phyloP scores from a whole-genome alignment of 1,284 basidiomycete genomes.

The Porodaedalea pini region DNA sequence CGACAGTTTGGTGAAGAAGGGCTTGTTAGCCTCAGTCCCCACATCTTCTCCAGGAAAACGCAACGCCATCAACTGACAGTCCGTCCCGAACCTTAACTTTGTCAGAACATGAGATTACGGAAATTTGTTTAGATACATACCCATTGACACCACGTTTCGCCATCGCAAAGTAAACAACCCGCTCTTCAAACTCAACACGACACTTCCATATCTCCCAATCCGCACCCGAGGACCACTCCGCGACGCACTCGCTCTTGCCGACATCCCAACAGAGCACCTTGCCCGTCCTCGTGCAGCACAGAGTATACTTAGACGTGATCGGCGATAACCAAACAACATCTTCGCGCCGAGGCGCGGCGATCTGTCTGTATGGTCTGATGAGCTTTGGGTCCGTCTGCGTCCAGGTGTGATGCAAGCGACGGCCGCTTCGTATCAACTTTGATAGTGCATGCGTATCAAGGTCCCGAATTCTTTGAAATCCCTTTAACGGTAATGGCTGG shows the following conservation, averaged over 20 bases:
- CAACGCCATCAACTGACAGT: constrained; percentile 20
- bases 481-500: constrained; percentile 60
- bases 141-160: constrained; percentile 53
- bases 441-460: constrained; percentile 57
- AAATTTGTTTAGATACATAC: background rate
- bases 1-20: constrained; percentile 52
- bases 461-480: constrained; percentile 63
- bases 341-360: constrained; percentile 58
- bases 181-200: constrained; percentile 66
- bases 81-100: constrained; percentile 9
- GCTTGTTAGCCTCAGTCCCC: constrained; percentile 24
- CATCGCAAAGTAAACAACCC: constrained; percentile 71
- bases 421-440: constrained; percentile 56
- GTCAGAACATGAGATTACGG: background rate
- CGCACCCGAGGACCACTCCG: constrained; percentile 61
- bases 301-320: constrained; percentile 66
- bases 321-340: constrained; percentile 73
- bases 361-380: constrained; percentile 55
- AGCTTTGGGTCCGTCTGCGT: constrained; percentile 20
- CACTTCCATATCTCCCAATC: constrained; percentile 76
- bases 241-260: constrained; percentile 51
- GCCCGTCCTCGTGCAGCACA: constrained; percentile 69
- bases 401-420: constrained; percentile 44
- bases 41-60: constrained; percentile 12
- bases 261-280: constrained; percentile 78